Conservation (phyloP, 345 rosid species). For the Hypericum androsaemum region DNA sequence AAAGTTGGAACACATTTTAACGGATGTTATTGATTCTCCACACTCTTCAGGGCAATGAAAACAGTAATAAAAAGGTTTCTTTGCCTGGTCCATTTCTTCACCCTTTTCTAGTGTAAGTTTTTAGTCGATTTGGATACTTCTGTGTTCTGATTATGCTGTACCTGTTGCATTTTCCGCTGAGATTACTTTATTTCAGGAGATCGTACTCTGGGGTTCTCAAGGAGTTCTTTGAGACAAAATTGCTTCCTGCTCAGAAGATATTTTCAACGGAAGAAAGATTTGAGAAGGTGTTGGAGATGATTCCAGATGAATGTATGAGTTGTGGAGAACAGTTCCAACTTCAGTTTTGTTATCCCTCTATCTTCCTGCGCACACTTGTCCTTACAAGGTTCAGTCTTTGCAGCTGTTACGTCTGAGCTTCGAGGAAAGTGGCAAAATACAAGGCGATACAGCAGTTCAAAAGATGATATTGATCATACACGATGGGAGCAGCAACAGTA, state of each 20-base stretch:
- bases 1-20: too few relatives aligned
- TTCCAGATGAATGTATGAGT: constrained; percentile 67
- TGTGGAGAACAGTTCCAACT: not conserved
- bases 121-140: too few relatives aligned
- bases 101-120: too few relatives aligned
- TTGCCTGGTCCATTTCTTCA: too few relatives aligned
- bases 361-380: not conserved
- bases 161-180: too few relatives aligned
- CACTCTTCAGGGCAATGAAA: too few relatives aligned
- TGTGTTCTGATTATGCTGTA: too few relatives aligned
- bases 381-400: constrained; percentile 3
- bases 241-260: constrained; percentile 53
- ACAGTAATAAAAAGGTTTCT: too few relatives aligned
- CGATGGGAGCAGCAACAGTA: constrained; percentile 87
- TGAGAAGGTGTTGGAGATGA: constrained; percentile 77
- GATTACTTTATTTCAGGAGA: constrained; percentile 44
- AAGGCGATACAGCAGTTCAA: constrained; percentile 41
- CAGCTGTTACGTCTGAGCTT: constrained; percentile 73
- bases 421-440: constrained; percentile 88
- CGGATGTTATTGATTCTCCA: too few relatives aligned
- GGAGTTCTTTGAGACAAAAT: constrained; percentile 58
- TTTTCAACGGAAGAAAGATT: constrained; percentile 68
- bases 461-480: constrained; percentile 51
- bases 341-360: not conserved
- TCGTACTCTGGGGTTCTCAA: constrained; percentile 64